Percentiles rank a stretch among this genome's conserved stretches.
These are phyloP conservation scores for Pleurotus cornucopiae DNA, from an alignment of 768 basidiomycete species.

Conservation along the genomic window DNA sequence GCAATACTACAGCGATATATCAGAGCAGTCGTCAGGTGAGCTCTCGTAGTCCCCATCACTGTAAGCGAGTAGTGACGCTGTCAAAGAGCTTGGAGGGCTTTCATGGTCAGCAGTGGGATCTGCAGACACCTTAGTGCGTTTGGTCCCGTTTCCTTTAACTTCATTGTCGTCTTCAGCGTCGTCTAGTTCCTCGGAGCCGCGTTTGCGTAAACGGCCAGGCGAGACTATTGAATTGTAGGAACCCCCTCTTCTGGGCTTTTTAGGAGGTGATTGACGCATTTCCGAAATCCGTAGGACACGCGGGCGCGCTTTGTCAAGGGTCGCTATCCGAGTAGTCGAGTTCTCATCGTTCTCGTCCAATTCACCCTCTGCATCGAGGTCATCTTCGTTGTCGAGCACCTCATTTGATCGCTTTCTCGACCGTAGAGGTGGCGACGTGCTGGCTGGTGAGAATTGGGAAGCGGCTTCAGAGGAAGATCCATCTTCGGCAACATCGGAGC, in stretches of 20 bases:
- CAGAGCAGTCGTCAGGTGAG: too few species aligned
- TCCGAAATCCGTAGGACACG: not conserved
- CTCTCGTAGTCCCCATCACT: too few species aligned
- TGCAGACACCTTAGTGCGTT: not conserved
- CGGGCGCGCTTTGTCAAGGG: not conserved
- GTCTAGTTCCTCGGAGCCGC: conserved; percentile 47
- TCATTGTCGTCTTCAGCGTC: conserved; percentile 13
- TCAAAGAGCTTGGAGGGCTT: not conserved
- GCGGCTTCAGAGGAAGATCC: conserved; percentile 4
- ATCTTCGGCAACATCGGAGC: conserved; percentile 11
- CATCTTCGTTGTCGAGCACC: conserved; percentile 6
- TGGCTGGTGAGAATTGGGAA: not conserved
- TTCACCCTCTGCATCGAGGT: conserved; percentile 4
- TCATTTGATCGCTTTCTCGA: conserved; percentile 17
- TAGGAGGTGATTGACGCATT: not conserved
- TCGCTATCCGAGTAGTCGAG: not conserved
- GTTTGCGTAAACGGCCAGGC: conserved; percentile 33
- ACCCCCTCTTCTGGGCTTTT: not conserved
- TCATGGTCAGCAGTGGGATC: conserved; percentile 1
- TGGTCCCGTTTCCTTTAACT: conserved; percentile 5
- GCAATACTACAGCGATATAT: too few species aligned
- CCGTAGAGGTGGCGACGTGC: not conserved
- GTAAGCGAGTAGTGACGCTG: not conserved
- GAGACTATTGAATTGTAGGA: not conserved
- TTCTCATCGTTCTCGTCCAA: conserved; percentile 2